Base-by-base conservation (phyloP, 768 basidiomycete species). In the Leccinum obscurum region DNA sequence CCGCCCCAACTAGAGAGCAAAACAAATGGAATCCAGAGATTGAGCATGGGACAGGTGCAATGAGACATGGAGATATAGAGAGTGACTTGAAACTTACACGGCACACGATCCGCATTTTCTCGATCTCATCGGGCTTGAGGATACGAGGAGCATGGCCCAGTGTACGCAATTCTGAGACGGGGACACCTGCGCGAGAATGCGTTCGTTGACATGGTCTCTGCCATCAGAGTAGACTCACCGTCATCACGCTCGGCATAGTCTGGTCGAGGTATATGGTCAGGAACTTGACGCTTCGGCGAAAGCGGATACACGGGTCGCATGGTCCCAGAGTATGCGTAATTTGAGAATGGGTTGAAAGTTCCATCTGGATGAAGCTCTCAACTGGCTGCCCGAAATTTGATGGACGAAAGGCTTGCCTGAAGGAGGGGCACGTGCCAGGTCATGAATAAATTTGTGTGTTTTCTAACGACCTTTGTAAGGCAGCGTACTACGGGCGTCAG, bases 241-340 rank as follows among this genome's bases (percentile, higher is more conserved):
- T 85, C 77, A 63, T 84, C 79, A 26, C 70, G 66, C 17, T 64
- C 61, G 20, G 90, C 92, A 77, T 98, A 97, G 68, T 98, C 97
- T 4, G 97, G 97, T 58, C 85, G 79, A 10, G 81, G 83, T 65
- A 99, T 97, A 69, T 93, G 87, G 28, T 81, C 83, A 9, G 95
- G 97, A 3, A 98, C 86, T 5, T 69, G 71, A 32, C 95, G 86
- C 65, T 79, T 88, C 5, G 87, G 78, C 30, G 92, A 90, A 46
- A 97, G 80, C n/a, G 95, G 95, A 76, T 98, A 97, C 39, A 84
- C 80, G 1, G 95, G 94, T 63, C 89, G 83, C 59, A 96, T 58
- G 1, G 85, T 64, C 34, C 95, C 95, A 17, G 94, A 90, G 76
- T 84, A 98, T n/a, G 75, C 67, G 75, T 84, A 93, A 67, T 78